These are phyloP conservation scores for Rhodotorula glutinis DNA, from an alignment of 1,284 basidiomycete genomes.

Conservation along the genomic window DNA sequence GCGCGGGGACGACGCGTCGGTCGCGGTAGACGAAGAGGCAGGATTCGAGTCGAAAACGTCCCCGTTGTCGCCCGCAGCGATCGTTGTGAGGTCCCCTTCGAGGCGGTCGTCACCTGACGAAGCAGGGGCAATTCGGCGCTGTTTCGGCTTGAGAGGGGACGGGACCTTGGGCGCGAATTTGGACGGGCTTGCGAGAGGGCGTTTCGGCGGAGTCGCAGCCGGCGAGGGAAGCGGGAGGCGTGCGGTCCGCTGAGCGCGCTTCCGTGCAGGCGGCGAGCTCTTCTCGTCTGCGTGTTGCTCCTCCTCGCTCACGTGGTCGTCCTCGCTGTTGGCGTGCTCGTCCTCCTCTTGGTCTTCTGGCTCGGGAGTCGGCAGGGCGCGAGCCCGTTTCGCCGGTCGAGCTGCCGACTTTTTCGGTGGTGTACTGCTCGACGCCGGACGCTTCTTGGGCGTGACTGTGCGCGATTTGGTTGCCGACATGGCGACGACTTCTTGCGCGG, in stretches of 20 bases:
- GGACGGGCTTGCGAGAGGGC: not conserved
- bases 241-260: constrained; percentile 3
- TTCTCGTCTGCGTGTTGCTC: not conserved
- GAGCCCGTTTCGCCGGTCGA: not conserved
- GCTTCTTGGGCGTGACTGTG: no score
- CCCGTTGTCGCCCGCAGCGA: not conserved
- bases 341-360: not conserved
- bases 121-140: not conserved
- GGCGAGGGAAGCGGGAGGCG: constrained; percentile 4
- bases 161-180: not conserved
- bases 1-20: constrained; percentile 6
- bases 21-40: not conserved
- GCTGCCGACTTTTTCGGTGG: not conserved
- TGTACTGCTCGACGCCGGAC: no score
- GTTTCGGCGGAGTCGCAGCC: constrained; percentile 14
- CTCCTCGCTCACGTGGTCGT: not conserved
- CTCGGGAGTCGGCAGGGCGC: not conserved
- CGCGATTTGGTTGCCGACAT: no score
- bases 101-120: constrained; percentile 3
- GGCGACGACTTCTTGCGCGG: no score
- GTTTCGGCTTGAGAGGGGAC: constrained; percentile 19
- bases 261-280: constrained; percentile 6
- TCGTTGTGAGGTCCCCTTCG: no score
- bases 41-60: not conserved
- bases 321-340: not conserved